These are phyloP conservation scores for Staphylotrichum longicolle DNA, from an alignment of 495 filamentous ascomycete species.

Conservation along the genomic window DNA sequence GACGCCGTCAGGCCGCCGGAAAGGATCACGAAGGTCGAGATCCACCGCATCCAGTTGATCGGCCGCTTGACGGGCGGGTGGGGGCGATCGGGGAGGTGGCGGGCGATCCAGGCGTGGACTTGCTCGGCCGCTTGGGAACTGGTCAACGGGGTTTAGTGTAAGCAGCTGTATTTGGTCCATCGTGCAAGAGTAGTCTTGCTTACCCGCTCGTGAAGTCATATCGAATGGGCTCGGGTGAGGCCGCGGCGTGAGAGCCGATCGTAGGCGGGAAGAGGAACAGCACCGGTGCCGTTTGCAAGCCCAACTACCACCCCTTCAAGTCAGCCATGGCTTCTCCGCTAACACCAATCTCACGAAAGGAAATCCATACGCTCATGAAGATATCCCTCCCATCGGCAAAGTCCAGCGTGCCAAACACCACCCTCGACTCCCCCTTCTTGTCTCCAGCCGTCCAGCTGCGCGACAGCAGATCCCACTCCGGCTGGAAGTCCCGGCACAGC, in stretches of 20 bases:
- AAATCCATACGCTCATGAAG: constrained; percentile 74
- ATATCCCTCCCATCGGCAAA: constrained; percentile 80
- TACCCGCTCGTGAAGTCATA: constrained; percentile 87
- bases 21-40: constrained; percentile 61
- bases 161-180: no score
- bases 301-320: constrained; percentile 54
- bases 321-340: constrained; percentile 6
- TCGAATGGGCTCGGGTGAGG: constrained; percentile 65
- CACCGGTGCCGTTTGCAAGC: constrained; percentile 92
- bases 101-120: constrained; percentile 72
- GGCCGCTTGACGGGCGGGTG: constrained; percentile 77
- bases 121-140: constrained; percentile 74
- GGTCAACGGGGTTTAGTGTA: background rate
- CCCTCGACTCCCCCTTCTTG: constrained; percentile 64
- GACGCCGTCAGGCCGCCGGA: constrained; percentile 66
- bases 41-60: constrained; percentile 77
- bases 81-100: constrained; percentile 71
- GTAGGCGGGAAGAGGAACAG: constrained; percentile 88
- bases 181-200: constrained; percentile 16
- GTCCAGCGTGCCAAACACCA: constrained; percentile 85
- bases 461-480: constrained; percentile 87
- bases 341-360: no score
- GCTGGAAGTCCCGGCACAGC: constrained; percentile 85
- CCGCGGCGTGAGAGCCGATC: constrained; percentile 72
- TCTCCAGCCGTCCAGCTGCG: constrained; percentile 85